phyloP scores from a whole-genome alignment of 768 basidiomycete genomes.

The Clitopilus hobsonii region DNA sequence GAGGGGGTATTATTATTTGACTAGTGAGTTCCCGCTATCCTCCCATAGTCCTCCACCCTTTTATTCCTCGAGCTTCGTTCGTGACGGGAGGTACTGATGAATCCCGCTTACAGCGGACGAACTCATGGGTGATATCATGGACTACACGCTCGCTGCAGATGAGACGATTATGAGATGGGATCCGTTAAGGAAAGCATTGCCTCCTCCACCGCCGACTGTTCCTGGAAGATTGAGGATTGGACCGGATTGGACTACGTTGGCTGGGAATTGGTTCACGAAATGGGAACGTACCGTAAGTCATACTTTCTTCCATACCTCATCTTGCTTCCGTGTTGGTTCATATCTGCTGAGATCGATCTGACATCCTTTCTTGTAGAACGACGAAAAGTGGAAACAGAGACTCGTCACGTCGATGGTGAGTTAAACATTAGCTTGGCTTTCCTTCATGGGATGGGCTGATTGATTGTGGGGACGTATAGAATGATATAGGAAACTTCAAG shows the following conservation, averaged over 20 bases:
- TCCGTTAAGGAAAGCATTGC: slow-evolving; percentile 30
- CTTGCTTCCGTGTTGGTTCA: background rate
- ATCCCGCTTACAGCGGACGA: slow-evolving; percentile 24
- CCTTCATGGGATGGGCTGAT: background rate
- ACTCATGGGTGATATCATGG: slow-evolving; percentile 33
- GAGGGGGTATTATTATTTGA: slow-evolving; percentile 32
- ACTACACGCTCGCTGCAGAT: slow-evolving; percentile 29
- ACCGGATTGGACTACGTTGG: slow-evolving; percentile 33
- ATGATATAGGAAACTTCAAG: slow-evolving; percentile 30
- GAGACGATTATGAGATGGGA: slow-evolving; percentile 35
- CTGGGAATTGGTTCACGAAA: slow-evolving; percentile 35
- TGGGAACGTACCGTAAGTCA: slow-evolving; percentile 31
- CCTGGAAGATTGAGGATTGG: slow-evolving; percentile 31
- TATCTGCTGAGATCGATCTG: too few species aligned
- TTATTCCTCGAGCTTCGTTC: background rate
- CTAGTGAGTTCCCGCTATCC: slow-evolving; percentile 23
- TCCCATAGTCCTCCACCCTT: too few species aligned
- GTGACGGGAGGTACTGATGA: background rate
- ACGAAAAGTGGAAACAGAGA: slow-evolving; percentile 27
- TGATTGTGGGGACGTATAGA: slow-evolving; percentile 9
- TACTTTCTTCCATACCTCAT: background rate
- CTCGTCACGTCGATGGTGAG: slow-evolving; percentile 32
- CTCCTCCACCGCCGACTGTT: slow-evolving; percentile 28
- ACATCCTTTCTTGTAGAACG: too few species aligned
- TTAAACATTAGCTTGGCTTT: background rate